Base-by-base conservation (phyloP, 495 filamentous ascomycete species). In the Aspergillus wentii region DNA sequence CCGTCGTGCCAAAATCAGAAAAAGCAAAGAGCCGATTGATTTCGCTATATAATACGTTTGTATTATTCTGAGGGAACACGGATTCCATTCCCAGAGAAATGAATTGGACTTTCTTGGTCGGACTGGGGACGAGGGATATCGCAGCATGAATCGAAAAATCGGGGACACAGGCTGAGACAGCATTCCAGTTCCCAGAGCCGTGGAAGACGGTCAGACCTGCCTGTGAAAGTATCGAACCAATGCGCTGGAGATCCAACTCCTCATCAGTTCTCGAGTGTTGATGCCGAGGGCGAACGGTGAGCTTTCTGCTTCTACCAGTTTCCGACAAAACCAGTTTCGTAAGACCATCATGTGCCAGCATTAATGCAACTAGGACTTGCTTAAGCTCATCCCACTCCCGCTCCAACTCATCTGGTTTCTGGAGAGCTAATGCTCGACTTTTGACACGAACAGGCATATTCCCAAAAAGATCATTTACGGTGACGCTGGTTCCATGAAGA, bases 361-460 rank as follows among this genome's bases (percentile, higher is more conserved):
- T 53, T 1, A 94, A 47, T 3, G 78, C 75, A 13, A 81, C 71
- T 8, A 87, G 48, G 2, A 55, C 49, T 28, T 66, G 72, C 48
- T 73, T 76, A 17, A 96, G 62, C 2, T 65, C 59, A 10, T 86
- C 78, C 82, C 87, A 91, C 35, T 85, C 74, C 37, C 74, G 74
- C 19, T 89, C 83, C 2, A 78, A 41, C 30, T 83, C 76, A 8
- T 72, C 62, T 2, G 68, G 65, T 35, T 60, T 65, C 35, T 72
- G 59, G 9, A 65, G 46, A 31, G 56, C 38, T 4, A 70, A 49
- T 8, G 76, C 71, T 48, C 88, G 74, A 51, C 85, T 85, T 61
- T 92, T 95, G 15, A 96, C 82, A n/a, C 94, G 83, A 8, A 98
- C 92, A 2, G 92, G 92, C 82, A 98, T 89, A 33, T 87, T 89